These are phyloP conservation scores for Endothia cerciana DNA, from an alignment of 2,329 filamentous ascomycete species.

Conservation along the genomic window DNA sequence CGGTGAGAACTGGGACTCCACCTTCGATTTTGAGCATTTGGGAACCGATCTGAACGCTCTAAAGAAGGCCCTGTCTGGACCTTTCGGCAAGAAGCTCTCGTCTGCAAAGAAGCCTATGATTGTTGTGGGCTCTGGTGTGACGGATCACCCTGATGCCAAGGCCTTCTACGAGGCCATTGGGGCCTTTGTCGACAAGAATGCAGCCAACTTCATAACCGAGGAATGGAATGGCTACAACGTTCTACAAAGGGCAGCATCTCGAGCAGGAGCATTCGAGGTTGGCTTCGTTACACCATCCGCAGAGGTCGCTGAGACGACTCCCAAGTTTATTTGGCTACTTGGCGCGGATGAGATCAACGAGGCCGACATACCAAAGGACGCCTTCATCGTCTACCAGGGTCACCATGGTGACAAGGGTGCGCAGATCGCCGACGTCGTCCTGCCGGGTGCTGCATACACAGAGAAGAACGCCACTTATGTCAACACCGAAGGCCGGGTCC, in stretches of 20 bases:
- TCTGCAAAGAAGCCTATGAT: conserved; percentile 94
- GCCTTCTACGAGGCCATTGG: conserved; percentile 92
- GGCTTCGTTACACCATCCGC: conserved; percentile 88
- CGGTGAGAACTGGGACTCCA: conserved; percentile 89
- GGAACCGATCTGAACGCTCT: conserved; percentile 78
- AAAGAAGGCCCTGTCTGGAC: conserved; percentile 81
- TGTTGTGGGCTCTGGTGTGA: conserved; percentile 88
- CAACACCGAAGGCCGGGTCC: conserved; percentile 96
- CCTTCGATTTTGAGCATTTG: conserved; percentile 92
- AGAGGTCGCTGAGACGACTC: conserved; percentile 78
- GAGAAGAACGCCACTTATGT: conserved; percentile 96
- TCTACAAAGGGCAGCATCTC: conserved; percentile 89
- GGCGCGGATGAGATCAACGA: conserved; percentile 90
- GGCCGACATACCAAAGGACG: conserved; percentile 88
- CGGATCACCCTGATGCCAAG: conserved; percentile 89
- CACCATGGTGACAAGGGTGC: conserved; percentile 96
- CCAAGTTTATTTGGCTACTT: conserved; percentile 96
- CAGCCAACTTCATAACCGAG: conserved; percentile 80
- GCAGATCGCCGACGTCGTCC: conserved; percentile 88
- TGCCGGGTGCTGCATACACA: conserved; percentile 93
- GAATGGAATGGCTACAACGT: conserved; percentile 99
- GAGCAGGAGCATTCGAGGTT: conserved; percentile 91
- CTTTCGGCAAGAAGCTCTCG: conserved; percentile 91
- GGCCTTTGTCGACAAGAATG: conserved; percentile 90
- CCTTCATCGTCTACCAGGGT: conserved; percentile 96